phyloP scores from a whole-genome alignment of 164 flowering plant genomes.

The Hamamelis virginiana region DNA sequence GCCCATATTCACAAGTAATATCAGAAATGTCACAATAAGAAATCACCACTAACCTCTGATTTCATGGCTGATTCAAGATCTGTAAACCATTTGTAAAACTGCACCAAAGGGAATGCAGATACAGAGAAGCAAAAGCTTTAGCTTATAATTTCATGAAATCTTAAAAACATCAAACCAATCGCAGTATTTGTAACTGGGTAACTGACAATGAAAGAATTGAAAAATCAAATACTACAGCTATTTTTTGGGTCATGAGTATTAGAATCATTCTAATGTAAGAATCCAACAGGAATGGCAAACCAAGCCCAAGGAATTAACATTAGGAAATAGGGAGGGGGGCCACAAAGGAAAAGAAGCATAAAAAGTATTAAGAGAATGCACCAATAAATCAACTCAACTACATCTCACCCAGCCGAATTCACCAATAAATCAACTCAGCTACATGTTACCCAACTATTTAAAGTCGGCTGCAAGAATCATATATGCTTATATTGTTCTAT shows the following conservation, averaged over 20 bases:
- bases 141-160: neutral
- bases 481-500: too few relatives aligned
- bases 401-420: too few relatives aligned
- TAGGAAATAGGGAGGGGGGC: neutral
- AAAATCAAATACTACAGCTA: neutral
- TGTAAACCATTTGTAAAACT: constrained; percentile 98
- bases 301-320: neutral
- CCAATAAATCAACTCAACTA: neutral
- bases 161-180: neutral
- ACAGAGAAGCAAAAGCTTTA: neutral
- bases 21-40: neutral
- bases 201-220: neutral
- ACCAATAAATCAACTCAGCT: too few relatives aligned
- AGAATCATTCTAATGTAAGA: neutral
- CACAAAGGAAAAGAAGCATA: neutral
- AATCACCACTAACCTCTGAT: constrained; percentile 72
- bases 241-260: neutral
- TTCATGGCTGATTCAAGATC: constrained; percentile 96
- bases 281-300: neutral
- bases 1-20: constrained; percentile 5
- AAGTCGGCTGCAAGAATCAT: too few relatives aligned
- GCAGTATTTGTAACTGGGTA: neutral
- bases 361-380: neutral
- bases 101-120: constrained; percentile 22
- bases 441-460: too few relatives aligned